Base-by-base conservation (phyloP, 345 rosid genomes). In the Salix purpurea region DNA sequence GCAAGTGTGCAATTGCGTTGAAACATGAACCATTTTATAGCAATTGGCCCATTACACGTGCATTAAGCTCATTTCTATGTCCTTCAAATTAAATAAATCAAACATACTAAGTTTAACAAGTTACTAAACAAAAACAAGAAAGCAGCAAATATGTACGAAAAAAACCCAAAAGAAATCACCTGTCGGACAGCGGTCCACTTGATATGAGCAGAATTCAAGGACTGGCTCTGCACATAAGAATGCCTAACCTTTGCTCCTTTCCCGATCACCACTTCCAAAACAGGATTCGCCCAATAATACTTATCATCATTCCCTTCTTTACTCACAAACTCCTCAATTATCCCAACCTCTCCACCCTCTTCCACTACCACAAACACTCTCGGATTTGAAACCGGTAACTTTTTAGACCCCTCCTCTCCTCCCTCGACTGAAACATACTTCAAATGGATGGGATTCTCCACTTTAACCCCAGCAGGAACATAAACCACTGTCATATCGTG, bases 181-280 rank as follows among this genome's bases (percentile, higher is more conserved):
- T 96, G 97, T 69, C 83, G 85, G 32, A 93, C 91, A 0, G 86
- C 87, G 83, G 97, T 96, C 99, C 99, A 96, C 84, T 94, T 94
- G 64, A 88, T 84, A 82, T 93, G 98, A 70, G 91, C 97, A 77
- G 95, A 82, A 87, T 73, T 82, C 75, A 80, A 69, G 32, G 98
- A 96, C 75, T 92, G 97, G 66, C 76, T 89, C 86, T 96, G 99
- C 72, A 94, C 73, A 81, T 94, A 94, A 1, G 99, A 92, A 86
- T 92, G 98, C 75, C 76, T 85, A 67, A 92, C 86, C 73, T 86
- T 91, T 1, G 88, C 97, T 66, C 90, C 88, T 86, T 84, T 88
- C 10, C 76, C 83, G 26, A 93, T 80, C 75, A 89, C 86, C 65
- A 87, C 84, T 85, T 93, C 96, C 80, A 91, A 72, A 56, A 91